Percentiles rank a stretch among this genome's conserved stretches.
These are phyloP conservation scores for Fusarium zealandicum DNA, from an alignment of 2,329 filamentous ascomycete species.

Conservation along the genomic window DNA sequence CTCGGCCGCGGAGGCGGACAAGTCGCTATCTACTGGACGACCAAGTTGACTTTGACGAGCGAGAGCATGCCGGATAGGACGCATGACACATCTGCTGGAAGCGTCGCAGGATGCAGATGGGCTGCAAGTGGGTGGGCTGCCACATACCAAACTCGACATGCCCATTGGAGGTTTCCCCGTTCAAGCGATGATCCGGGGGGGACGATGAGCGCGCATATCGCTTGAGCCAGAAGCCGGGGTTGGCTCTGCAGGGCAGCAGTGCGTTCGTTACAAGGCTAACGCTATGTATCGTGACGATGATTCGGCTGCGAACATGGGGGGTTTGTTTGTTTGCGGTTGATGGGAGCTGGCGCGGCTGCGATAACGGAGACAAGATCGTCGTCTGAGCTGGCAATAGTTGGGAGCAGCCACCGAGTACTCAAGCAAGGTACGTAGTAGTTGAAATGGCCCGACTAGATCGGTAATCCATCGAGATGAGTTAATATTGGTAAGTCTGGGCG, in stretches of 20 bases:
- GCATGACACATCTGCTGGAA: constrained; percentile 32
- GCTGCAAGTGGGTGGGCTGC: constrained; percentile 17
- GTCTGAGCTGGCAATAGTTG: constrained; percentile 21
- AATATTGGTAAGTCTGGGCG: background rate
- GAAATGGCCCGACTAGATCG: constrained; percentile 4
- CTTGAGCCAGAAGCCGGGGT: constrained; percentile 19
- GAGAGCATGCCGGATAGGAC: constrained; percentile 22
- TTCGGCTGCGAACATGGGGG: constrained; percentile 20
- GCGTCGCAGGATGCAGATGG: constrained; percentile 28
- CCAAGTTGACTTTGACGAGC: background rate
- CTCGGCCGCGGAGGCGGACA: constrained; percentile 23
- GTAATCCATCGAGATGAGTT: constrained; percentile 32
- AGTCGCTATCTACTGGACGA: background rate
- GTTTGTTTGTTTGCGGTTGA: background rate
- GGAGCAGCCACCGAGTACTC: constrained; percentile 1
- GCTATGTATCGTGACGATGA: too few species aligned
- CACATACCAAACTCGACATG: constrained; percentile 27
- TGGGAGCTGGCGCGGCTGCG: constrained; percentile 9
- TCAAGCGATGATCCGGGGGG: constrained; percentile 17
- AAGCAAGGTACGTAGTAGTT: too few species aligned
- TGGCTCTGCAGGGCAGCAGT: constrained; percentile 23
- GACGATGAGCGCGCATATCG: constrained; percentile 23
- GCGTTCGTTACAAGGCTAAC: background rate
- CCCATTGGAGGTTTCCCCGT: constrained; percentile 17
- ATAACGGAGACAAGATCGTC: constrained; percentile 24